phyloP scores from a whole-genome alignment of 2,329 filamentous ascomycete genomes.

The Trichophyton equinum region DNA sequence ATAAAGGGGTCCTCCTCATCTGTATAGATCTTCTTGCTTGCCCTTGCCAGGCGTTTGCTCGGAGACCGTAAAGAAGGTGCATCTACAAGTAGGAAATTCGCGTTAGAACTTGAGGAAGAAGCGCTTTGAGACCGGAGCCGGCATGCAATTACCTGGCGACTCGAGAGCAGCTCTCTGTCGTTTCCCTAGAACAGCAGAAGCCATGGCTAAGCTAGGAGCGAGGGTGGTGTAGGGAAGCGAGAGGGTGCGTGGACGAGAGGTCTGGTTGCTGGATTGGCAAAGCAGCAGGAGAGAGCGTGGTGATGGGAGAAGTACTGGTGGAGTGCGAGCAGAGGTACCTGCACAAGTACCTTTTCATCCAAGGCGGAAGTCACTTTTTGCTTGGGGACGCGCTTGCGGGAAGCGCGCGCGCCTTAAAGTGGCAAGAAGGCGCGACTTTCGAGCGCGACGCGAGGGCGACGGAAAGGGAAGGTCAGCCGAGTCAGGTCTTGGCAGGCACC shows the following conservation, averaged over 20 bases:
- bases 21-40: conserved; percentile 28
- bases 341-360: conserved; percentile 16
- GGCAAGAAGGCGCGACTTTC: conserved; percentile 5
- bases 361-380: conserved; percentile 4
- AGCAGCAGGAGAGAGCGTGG: conserved; percentile 16
- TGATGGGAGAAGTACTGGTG: conserved; percentile 12
- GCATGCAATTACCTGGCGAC: conserved; percentile 27
- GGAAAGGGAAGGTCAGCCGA: conserved; percentile 1
- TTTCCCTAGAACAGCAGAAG: conserved; percentile 20
- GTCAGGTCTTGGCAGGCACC: conserved; percentile 8
- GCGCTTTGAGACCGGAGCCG: background rate
- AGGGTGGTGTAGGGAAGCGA: conserved; percentile 11
- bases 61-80: conserved; percentile 26
- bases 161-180: conserved; percentile 17
- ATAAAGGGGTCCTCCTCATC: conserved; percentile 19
- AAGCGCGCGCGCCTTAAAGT: conserved; percentile 10
- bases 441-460: conserved; percentile 13
- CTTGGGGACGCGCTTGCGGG: background rate
- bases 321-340: conserved; percentile 8
- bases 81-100: conserved; percentile 7
- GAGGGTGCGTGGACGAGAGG: conserved; percentile 16
- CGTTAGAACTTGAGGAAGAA: conserved; percentile 12
- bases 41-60: conserved; percentile 38
- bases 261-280: conserved; percentile 13
- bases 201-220: conserved; percentile 22